Evolutionary conservation across 441 rosid genomes (phyloP).

Genomic region (Aquilaria agallochum): DNA sequence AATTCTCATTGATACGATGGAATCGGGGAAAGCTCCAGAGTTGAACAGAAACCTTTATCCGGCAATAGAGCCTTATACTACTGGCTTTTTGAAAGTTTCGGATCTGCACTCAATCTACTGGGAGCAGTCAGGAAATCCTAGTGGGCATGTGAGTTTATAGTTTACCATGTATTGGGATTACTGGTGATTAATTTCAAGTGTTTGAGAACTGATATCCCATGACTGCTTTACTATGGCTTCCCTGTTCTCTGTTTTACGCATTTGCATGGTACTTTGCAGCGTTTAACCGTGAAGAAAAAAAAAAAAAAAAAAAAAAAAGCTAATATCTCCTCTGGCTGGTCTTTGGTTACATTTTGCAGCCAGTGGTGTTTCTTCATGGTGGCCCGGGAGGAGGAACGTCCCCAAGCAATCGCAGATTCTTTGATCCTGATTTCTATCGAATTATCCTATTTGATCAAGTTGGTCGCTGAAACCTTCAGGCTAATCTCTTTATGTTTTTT

Average conservation of each 20-base stretch:
- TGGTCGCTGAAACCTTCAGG: slow-evolving; percentile 2
- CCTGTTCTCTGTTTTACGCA: background rate
- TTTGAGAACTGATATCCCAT: background rate
- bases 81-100: slow-evolving; percentile 76
- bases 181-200: background rate
- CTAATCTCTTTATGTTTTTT: background rate
- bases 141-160: slow-evolving; percentile 64
- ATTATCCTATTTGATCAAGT: slow-evolving; percentile 92
- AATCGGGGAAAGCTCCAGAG: slow-evolving; percentile 28
- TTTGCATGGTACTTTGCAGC: background rate
- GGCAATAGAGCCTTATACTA: slow-evolving; percentile 58
- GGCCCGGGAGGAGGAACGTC: slow-evolving; percentile 97
- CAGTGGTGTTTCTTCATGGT: slow-evolving; percentile 91
- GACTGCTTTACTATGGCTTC: background rate
- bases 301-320: background rate
- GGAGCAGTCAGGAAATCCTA: slow-evolving; percentile 93
- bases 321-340: background rate
- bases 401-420: slow-evolving; percentile 78
- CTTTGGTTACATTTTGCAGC: slow-evolving; percentile 38
- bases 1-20: slow-evolving; percentile 32
- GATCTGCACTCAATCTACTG: slow-evolving; percentile 68
- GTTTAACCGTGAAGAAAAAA: background rate
- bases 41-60: slow-evolving; percentile 49
- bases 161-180: background rate
- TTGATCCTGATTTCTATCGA: slow-evolving; percentile 79